Base-by-base conservation (phyloP, 257 asterid species). In the Solanum sejunctum region DNA sequence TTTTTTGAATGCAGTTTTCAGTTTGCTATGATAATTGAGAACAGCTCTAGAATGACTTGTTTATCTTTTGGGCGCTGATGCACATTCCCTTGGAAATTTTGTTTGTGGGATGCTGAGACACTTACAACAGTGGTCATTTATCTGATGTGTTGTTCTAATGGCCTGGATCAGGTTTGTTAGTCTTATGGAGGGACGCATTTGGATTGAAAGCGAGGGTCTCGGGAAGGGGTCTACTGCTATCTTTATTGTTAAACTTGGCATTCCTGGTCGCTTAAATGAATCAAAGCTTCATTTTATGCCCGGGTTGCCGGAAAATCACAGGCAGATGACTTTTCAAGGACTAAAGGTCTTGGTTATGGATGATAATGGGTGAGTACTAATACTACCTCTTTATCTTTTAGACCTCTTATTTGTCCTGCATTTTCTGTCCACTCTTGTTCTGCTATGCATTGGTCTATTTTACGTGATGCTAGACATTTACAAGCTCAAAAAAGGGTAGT, bases 181-280 rank as follows among this genome's bases (percentile, higher is more conserved):
- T 91, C 97, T 95, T 84, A 96, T 95, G 98, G 99, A 93, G 80
- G 98, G 99, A 85, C 95, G 95, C 55, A 94, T 96, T 90, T 90
- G 97, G 95, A 88, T 96, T 43, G 98, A 96, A 87, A 96, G 99
- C 89, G 99, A 96, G 87, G 99, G 99, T 71, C 91, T 89, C 39
- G 97, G 99, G 72, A 93, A 93, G 91, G 99, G 99, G 81, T 87
- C 95, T 32, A 95, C 97, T 10, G 95, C 96, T 20, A 90, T 89
- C 87, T 91, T 96, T 78, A 87, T 93, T 57, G 93, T 94, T 49
- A 96, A 96, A 89, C 98, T 96, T 81, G 99, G 98, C 82, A 85
- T 91, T 85, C 93, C 95, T 51, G 95, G 94, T 43, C 91, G 87
- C 86, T 84, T 90, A 56, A 90, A 88, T 84, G 97, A 94, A 82